Percentiles rank a stretch among this genome's conserved stretches.
phyloP scores from a whole-genome alignment of 495 filamentous ascomycete genomes.

The Talaromyces proteolyticus region DNA sequence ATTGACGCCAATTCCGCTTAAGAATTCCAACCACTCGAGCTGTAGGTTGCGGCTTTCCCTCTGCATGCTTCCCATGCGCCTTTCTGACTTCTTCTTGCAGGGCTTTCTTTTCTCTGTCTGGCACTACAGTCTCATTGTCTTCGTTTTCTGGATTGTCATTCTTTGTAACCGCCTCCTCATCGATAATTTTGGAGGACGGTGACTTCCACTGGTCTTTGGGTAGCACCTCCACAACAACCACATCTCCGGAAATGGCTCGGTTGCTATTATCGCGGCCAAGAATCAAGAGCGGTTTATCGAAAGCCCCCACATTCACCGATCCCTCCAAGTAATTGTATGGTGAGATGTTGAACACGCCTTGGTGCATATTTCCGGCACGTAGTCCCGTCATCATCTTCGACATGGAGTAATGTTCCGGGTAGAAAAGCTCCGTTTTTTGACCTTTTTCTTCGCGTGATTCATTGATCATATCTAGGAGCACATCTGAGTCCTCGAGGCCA shows the following conservation, averaged over 20 bases:
- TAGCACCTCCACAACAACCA: conserved; percentile 86
- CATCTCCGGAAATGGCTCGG: conserved; percentile 81
- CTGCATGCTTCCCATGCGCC: conserved; percentile 69
- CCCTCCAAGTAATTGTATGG: conserved; percentile 97
- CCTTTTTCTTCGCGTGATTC: conserved; percentile 63
- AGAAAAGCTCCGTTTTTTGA: conserved; percentile 64
- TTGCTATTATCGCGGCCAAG: conserved; percentile 97
- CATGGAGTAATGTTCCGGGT: conserved; percentile 75
- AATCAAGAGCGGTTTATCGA: conserved; percentile 81
- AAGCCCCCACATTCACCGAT: conserved; percentile 80
- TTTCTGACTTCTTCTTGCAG: conserved; percentile 87
- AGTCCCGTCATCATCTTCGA: conserved; percentile 96
- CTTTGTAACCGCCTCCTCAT: conserved; percentile 87
- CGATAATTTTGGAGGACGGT: conserved; percentile 89
- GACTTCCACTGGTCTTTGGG: conserved; percentile 95
- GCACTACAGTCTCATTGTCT: conserved; percentile 67
- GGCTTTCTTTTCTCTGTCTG: conserved; percentile 77
- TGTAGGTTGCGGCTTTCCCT: conserved; percentile 82
- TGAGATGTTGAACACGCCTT: conserved; percentile 92
- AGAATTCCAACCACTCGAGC: conserved; percentile 88
- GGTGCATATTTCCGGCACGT: conserved; percentile 79
- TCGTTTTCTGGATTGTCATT: conserved; percentile 88
- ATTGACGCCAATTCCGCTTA: conserved; percentile 96
- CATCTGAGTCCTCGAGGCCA: conserved; percentile 74
- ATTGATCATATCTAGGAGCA: conserved; percentile 91